phyloP scores from a whole-genome alignment of 176 grass and related monocot species.

The Eragrostis nindensis region DNA sequence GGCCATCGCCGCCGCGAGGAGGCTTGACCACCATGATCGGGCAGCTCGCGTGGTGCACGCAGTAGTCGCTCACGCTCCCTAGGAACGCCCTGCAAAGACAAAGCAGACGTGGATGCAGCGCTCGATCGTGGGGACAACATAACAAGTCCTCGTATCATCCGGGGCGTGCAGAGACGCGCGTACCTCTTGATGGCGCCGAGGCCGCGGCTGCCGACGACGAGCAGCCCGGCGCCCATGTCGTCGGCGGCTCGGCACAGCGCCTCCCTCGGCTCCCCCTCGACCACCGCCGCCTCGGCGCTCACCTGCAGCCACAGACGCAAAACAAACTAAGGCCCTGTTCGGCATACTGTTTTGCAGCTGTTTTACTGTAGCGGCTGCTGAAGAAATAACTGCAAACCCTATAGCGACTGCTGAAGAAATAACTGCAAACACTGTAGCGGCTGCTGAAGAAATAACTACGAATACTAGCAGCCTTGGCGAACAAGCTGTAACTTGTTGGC shows the following conservation, averaged over 20 bases:
- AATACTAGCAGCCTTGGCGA: too few species aligned
- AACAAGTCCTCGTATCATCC: background rate
- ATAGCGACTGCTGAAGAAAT: too few species aligned
- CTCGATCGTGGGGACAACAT: too few species aligned
- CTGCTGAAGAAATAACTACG: too few species aligned
- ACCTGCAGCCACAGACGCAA: background rate
- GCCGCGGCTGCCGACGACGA: slow-evolving; percentile 61
- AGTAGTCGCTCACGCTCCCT: slow-evolving; percentile 62
- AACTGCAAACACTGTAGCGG: too few species aligned
- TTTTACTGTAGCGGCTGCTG: too few species aligned
- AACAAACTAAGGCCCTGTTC: too few species aligned
- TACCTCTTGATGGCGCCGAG: slow-evolving; percentile 53
- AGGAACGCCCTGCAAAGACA: slow-evolving; percentile 35
- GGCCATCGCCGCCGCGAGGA: background rate
- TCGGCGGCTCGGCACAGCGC: slow-evolving; percentile 51
- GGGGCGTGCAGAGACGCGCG: background rate
- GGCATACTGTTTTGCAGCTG: too few species aligned
- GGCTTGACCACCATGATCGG: slow-evolving; percentile 51
- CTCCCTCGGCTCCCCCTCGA: slow-evolving; percentile 41
- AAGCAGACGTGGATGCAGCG: background rate
- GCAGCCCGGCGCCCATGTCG: slow-evolving; percentile 46
- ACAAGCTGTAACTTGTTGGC: too few species aligned
- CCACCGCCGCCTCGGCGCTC: slow-evolving; percentile 22
- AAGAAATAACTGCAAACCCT: too few species aligned
- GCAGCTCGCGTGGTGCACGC: slow-evolving; percentile 44